Evolutionary conservation across 2,329 filamentous ascomycete species (phyloP).

Genomic region (Triangularia verruculosa): DNA sequence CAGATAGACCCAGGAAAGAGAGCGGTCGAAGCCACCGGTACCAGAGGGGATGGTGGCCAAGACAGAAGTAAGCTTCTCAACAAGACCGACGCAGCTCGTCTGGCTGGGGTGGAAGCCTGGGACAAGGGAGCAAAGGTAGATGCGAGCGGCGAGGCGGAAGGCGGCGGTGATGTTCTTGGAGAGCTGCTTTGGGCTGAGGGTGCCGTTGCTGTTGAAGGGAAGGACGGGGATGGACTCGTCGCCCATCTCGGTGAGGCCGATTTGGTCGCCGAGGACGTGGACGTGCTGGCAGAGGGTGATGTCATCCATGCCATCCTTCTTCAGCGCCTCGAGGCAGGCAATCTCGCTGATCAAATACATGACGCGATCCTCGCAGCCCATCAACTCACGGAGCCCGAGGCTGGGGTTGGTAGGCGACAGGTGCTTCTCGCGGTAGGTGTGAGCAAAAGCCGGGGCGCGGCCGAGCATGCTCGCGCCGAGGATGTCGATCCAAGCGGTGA

Average conservation of each 20-base stretch:
- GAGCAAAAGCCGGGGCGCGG: slow-evolving; percentile 79
- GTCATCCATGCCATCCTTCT: slow-evolving; percentile 78
- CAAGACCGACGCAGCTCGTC: slow-evolving; percentile 69
- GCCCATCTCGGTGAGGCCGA: slow-evolving; percentile 71
- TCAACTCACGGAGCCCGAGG: slow-evolving; percentile 80
- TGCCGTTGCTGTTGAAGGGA: slow-evolving; percentile 66
- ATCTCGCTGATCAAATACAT: slow-evolving; percentile 99
- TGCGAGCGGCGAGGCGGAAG: slow-evolving; percentile 87
- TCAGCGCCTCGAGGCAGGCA: slow-evolving; percentile 88
- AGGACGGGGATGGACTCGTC: slow-evolving; percentile 55
- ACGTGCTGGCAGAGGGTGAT: slow-evolving; percentile 87
- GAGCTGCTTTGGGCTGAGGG: slow-evolving; percentile 77
- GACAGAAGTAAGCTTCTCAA: slow-evolving; percentile 72
- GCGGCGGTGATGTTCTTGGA: slow-evolving; percentile 84
- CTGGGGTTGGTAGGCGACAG: slow-evolving; percentile 61
- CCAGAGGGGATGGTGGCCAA: slow-evolving; percentile 82
- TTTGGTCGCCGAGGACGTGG: slow-evolving; percentile 79
- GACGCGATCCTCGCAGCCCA: slow-evolving; percentile 95
- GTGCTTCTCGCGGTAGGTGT: slow-evolving; percentile 95
- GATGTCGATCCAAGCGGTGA: slow-evolving; percentile 95
- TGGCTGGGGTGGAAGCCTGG: slow-evolving; percentile 80
- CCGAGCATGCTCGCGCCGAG: slow-evolving; percentile 91
- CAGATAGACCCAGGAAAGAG: slow-evolving; percentile 88
- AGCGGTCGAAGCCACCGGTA: slow-evolving; percentile 79
- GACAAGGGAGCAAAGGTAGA: slow-evolving; percentile 95